These are phyloP conservation scores for Huntiella bhutanensis DNA, from an alignment of 2,329 filamentous ascomycete species.

Conservation along the genomic window DNA sequence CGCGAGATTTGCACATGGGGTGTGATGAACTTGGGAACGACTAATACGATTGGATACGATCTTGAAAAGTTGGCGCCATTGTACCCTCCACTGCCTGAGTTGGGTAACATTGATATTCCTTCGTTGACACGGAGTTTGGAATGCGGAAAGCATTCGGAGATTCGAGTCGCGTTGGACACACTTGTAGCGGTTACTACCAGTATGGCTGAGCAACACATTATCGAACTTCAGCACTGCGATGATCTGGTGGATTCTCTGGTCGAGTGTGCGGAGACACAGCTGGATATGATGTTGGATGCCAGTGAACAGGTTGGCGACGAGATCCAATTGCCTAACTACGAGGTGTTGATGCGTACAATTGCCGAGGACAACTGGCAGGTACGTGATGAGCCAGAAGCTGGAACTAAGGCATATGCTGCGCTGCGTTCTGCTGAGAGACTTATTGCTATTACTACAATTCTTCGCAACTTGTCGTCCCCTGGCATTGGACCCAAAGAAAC, in stretches of 20 bases:
- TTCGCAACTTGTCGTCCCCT: slow-evolving; percentile 71
- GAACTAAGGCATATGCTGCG: slow-evolving; percentile 59
- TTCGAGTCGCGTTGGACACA: slow-evolving; percentile 76
- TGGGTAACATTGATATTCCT: slow-evolving; percentile 78
- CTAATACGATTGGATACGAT: slow-evolving; percentile 45
- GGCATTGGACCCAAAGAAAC: neutral
- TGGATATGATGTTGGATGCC: slow-evolving; percentile 68
- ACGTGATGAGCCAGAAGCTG: slow-evolving; percentile 54
- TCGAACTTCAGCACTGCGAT: slow-evolving; percentile 56
- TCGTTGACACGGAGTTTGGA: slow-evolving; percentile 79
- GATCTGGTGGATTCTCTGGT: slow-evolving; percentile 75
- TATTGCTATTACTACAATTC: slow-evolving; percentile 76
- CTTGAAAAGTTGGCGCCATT: slow-evolving; percentile 53
- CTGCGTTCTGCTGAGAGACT: slow-evolving; percentile 73
- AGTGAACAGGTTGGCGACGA: slow-evolving; percentile 73
- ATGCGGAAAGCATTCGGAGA: slow-evolving; percentile 73
- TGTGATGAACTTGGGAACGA: slow-evolving; percentile 49
- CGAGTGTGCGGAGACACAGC: slow-evolving; percentile 78
- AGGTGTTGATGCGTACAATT: slow-evolving; percentile 68
- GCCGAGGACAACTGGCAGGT: slow-evolving; percentile 53
- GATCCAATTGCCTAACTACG: slow-evolving; percentile 66
- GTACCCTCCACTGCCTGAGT: slow-evolving; percentile 53
- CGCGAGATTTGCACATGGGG: slow-evolving; percentile 43
- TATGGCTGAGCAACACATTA: slow-evolving; percentile 42
- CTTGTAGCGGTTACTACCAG: slow-evolving; percentile 49